Base-by-base conservation (phyloP, 2,329 filamentous ascomycete genomes). In the Aspergillus awamori region DNA sequence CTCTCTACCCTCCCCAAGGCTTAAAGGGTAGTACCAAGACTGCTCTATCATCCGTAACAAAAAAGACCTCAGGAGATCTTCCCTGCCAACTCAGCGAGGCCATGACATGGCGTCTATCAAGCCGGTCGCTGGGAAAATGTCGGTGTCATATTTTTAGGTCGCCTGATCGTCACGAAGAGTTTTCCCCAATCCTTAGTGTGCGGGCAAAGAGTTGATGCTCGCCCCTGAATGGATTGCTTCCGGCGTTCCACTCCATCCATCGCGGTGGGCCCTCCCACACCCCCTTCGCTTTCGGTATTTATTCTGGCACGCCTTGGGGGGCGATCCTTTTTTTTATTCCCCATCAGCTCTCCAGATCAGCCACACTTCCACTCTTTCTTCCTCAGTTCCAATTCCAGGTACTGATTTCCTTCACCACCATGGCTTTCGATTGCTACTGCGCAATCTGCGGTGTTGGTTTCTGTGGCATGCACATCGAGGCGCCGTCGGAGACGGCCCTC, bases 341-440 rank as follows among this genome's bases (percentile, higher is more conserved):
- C 24, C 24, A 56, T 36, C n/a, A 24, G n/a, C 17, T 4, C 30
- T 2, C 30, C 17, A 17, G 28, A 28, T 30, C 30, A 15, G 33
- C 26, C 36, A 30, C 38, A 24, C 52, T 53, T 28, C 53, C 15
- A 13, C 49, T 36, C 38, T 45, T 26, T 30, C 30, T n/a, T 15
- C 51, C 38, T 26, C 13, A 28, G 24, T 47, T 24, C 28, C 20
- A 36, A 13, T 36, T 36, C 33, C 13, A 10, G 33, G 8, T 15
- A 22, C 28, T n/a, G 15, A 5, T 45, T 47, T 13, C 13, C 48
- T 28, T 39, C 33, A 11, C 28, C 28, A 15, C 26, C 20, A 68
- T 68, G 66, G 65, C 65, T n/a, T 68, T 66, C 53, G 66, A 68
- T 45, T 68, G 66, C 33, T 68, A 68, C 60, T 68, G 66, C 43